Percentiles rank a stretch among this genome's conserved stretches.
Conservation (phyloP, 768 basidiomycete species). For the Mycena haematopus region DNA sequence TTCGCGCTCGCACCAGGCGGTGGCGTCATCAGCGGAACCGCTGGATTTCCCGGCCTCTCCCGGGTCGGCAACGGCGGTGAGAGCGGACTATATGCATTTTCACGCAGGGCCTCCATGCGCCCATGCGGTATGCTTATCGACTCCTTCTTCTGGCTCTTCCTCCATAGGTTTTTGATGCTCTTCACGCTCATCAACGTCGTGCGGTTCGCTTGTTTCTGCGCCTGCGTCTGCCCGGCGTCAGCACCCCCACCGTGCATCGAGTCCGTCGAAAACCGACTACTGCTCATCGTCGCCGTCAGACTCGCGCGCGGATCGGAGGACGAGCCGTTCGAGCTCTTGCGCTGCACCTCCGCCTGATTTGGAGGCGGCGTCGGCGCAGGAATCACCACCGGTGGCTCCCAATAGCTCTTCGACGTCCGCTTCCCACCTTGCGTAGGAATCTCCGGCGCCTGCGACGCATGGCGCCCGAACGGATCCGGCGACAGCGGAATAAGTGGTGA, state of each 20-base stretch:
- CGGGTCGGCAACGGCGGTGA: constrained; percentile 16
- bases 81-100: constrained; percentile 35
- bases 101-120: constrained; percentile 46
- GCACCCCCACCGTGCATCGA: constrained; percentile 53
- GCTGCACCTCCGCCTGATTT: constrained; percentile 31
- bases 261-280: constrained; percentile 76
- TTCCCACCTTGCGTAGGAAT: constrained; percentile 24
- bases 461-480: constrained; percentile 82
- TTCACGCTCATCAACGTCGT: constrained; percentile 75
- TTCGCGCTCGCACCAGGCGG: neutral
- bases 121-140: constrained; percentile 53
- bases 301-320: neutral
- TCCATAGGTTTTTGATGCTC: constrained; percentile 78
- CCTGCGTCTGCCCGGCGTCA: constrained; percentile 23
- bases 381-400: constrained; percentile 43
- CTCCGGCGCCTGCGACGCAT: constrained; percentile 52
- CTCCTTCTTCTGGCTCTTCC: constrained; percentile 66
- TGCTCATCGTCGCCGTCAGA: neutral
- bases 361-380: constrained; percentile 29
- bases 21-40: neutral
- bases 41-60: constrained; percentile 16
- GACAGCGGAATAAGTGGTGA: constrained; percentile 83
- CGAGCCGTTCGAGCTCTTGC: constrained; percentile 19
- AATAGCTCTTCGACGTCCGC: constrained; percentile 43
- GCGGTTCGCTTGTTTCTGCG: constrained; percentile 46